These are phyloP conservation scores for Aspergillus sp. DNA, from an alignment of 2,329 filamentous ascomycete genomes.

Conservation along the genomic window DNA sequence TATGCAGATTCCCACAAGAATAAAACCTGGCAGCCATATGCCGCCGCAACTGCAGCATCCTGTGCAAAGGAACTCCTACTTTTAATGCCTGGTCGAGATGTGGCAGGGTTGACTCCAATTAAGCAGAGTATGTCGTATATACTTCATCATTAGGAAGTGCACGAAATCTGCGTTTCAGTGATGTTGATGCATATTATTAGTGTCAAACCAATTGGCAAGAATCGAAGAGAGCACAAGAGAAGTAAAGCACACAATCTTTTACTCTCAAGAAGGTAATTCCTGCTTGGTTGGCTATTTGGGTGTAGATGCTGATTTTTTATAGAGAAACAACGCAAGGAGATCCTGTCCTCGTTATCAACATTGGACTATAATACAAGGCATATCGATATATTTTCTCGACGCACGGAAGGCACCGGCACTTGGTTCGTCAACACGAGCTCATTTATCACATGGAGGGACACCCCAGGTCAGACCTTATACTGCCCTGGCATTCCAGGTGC, in stretches of 20 bases:
- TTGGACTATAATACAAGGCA: not conserved
- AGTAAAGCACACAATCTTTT: no score
- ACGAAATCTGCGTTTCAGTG: no score
- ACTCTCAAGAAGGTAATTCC: no score
- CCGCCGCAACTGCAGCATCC: not conserved
- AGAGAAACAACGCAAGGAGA: no score
- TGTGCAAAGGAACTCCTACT: not conserved
- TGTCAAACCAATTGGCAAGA: no score
- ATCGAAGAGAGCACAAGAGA: no score
- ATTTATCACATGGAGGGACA: not conserved
- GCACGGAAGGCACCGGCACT: not conserved
- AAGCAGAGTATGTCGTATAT: no score
- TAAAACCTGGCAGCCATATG: not conserved
- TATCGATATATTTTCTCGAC: not conserved
- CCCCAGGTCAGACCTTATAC: not conserved
- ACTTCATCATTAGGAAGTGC: no score
- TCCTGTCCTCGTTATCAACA: no score
- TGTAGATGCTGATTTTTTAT: fast-evolving
- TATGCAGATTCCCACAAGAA: conserved; percentile 16
- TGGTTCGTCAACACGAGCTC: not conserved
- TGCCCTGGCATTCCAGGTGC: not conserved
- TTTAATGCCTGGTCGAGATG: no score
- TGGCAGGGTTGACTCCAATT: no score
- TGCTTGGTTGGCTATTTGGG: fast-evolving
- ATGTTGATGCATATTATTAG: no score